Percentiles rank a stretch among this genome's conserved stretches.
Evolutionary conservation across 2,329 filamentous ascomycete genomes (phyloP).

Genomic region (Colletotrichum paranaense): DNA sequence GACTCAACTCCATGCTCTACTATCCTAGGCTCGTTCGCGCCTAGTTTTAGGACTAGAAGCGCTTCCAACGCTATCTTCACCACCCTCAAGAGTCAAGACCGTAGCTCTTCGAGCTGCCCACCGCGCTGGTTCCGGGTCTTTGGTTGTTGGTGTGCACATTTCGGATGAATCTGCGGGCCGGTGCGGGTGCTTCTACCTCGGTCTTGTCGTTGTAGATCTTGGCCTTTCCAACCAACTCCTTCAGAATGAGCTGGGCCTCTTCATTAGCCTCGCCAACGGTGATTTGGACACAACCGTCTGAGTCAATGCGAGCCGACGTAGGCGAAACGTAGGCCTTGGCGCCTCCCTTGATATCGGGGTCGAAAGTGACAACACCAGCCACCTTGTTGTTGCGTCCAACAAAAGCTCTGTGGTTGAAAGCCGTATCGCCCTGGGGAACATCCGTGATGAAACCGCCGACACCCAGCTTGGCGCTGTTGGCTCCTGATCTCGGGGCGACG

Average conservation of each 20-base stretch:
- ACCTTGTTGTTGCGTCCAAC: conserved; percentile 33
- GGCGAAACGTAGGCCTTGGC: conserved; percentile 65
- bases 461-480: conserved; percentile 57
- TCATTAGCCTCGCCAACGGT: conserved; percentile 51
- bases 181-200: background rate
- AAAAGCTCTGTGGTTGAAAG: conserved; percentile 49
- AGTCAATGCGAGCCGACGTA: conserved; percentile 56
- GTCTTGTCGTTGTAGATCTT: conserved; percentile 46
- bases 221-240: conserved; percentile 55
- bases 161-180: background rate
- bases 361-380: conserved; percentile 53
- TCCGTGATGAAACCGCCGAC: conserved; percentile 65
- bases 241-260: conserved; percentile 56
- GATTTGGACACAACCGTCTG: conserved; percentile 61
- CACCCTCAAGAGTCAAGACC: conserved; percentile 44
- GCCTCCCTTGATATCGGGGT: conserved; percentile 62
- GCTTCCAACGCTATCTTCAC: conserved; percentile 2
- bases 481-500: conserved; percentile 54
- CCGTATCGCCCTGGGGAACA: conserved; percentile 53
- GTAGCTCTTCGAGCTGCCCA: conserved; percentile 52
- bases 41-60: background rate
- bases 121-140: conserved; percentile 21
- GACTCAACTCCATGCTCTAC: background rate
- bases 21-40: background rate
- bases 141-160: background rate